Evolutionary conservation across 345 rosid genomes (phyloP).

Genomic region (Salix purpurea): DNA sequence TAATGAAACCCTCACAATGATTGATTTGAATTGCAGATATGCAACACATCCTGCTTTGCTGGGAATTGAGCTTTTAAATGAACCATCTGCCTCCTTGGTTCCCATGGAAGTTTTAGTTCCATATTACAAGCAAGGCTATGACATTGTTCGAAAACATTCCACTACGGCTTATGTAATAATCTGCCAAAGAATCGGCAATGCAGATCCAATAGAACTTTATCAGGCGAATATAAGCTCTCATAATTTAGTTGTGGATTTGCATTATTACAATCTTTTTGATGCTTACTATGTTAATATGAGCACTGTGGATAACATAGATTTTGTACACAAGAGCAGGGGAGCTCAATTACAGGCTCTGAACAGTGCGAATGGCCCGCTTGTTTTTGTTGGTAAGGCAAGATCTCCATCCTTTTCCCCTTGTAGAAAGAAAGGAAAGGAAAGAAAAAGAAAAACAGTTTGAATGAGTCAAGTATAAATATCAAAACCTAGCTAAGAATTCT

Average conservation of each 20-base stretch:
- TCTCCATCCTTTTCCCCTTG: background rate
- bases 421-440: background rate
- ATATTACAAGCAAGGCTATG: constrained; percentile 59
- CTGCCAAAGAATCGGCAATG: constrained; percentile 78
- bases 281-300: constrained; percentile 50
- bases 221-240: constrained; percentile 54
- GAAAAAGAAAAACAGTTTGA: background rate
- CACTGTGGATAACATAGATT: constrained; percentile 45
- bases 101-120: constrained; percentile 54
- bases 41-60: constrained; percentile 55
- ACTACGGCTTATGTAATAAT: constrained; percentile 52
- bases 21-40: constrained; percentile 36
- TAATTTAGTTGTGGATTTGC: constrained; percentile 64
- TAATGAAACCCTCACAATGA: too few species aligned
- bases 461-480: background rate
- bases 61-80: constrained; percentile 69
- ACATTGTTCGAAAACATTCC: constrained; percentile 52
- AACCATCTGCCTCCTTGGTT: constrained; percentile 58
- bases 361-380: constrained; percentile 48
- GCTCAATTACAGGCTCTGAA: constrained; percentile 51
- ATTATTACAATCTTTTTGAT: constrained; percentile 72
- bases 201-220: constrained; percentile 61
- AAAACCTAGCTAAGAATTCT: background rate
- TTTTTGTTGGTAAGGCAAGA: constrained; percentile 46
- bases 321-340: constrained; percentile 48